Evolutionary conservation across 1,284 basidiomycete species (phyloP), one percentile per base, ranked within the genome.

Genomic region (Boletus holoroseus): DNA sequence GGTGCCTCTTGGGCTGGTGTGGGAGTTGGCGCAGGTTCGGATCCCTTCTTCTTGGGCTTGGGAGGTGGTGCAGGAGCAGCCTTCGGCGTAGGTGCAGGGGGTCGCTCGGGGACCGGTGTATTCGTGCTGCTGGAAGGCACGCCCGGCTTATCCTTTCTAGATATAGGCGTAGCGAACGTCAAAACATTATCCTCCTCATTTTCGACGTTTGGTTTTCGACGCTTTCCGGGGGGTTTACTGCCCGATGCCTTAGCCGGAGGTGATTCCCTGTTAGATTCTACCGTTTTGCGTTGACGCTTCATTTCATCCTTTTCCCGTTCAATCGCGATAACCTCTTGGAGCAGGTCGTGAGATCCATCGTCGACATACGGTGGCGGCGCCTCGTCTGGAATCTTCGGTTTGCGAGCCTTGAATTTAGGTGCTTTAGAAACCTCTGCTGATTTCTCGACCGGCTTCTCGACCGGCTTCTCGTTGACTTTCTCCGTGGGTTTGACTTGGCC

Each of bases 251-350:
- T 76, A 28, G 53, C 55, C 4, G 60, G 57, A 48, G 66, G 58
- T 24, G 58, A 56, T 32, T 68, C 66, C 37, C 49, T 57, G 47
- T 40, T 47, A 30, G 55, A 24, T 30, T 68, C 70, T 37, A 58
- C 58, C 27, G 65, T 60, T 39, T 68, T 66, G 46, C 74, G 73
- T 40, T 71, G 73, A 34, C 69, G 62, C 41, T 70, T 71, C 58
- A 73, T 71, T 67, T 73, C 65, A 70, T 76, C 73, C 62, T 82
- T 78, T 67, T 83, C 81, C 51, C 78, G 74, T 66, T 90, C 87
- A 40, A 89, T 85, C 7, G 86, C 87, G 47, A 90, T 78, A 30
- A 90, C 85, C 62, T 90, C 87, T 62, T 88, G 85, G 3, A 88
- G 71, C 38, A 90, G 73, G 61, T 90, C 87, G 55, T 84, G 79